Conservation (phyloP, 1,284 basidiomycete genomes). For the Naganishia liquefaciens region DNA sequence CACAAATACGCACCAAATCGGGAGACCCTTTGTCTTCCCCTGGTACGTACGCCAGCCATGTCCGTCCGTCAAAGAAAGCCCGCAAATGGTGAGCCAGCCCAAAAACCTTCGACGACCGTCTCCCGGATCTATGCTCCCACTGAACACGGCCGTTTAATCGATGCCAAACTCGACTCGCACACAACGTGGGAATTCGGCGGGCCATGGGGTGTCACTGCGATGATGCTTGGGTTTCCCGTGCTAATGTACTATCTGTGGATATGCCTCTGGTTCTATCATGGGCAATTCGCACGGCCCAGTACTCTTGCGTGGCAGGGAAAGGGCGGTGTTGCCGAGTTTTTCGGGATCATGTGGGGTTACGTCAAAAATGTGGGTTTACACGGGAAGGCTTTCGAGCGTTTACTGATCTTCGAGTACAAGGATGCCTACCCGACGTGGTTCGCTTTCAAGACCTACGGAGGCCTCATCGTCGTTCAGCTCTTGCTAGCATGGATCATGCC, state of each 20-base stretch:
- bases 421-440: conserved; percentile 87
- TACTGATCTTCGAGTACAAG: conserved; percentile 54
- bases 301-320: conserved; percentile 56
- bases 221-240: conserved; percentile 89
- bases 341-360: conserved; percentile 79
- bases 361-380: conserved; percentile 66
- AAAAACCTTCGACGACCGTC: conserved; percentile 7
- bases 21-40: background rate
- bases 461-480: conserved; percentile 86
- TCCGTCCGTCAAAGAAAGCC: conserved; percentile 14
- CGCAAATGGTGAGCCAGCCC: conserved; percentile 1
- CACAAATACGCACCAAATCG: too few relatives aligned
- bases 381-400: background rate
- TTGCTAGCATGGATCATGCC: conserved; percentile 87
- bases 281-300: conserved; percentile 73
- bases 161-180: conserved; percentile 71
- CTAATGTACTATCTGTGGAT: conserved; percentile 88
- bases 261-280: conserved; percentile 95
- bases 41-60: background rate
- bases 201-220: conserved; percentile 82
- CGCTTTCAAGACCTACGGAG: conserved; percentile 85
- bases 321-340: conserved; percentile 67
- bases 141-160: conserved; percentile 67
- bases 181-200: conserved; percentile 93
- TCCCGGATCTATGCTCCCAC: conserved; percentile 46